Conservation (phyloP, 2,329 filamentous ascomycete genomes). For the Aspergillus fijiensis region DNA sequence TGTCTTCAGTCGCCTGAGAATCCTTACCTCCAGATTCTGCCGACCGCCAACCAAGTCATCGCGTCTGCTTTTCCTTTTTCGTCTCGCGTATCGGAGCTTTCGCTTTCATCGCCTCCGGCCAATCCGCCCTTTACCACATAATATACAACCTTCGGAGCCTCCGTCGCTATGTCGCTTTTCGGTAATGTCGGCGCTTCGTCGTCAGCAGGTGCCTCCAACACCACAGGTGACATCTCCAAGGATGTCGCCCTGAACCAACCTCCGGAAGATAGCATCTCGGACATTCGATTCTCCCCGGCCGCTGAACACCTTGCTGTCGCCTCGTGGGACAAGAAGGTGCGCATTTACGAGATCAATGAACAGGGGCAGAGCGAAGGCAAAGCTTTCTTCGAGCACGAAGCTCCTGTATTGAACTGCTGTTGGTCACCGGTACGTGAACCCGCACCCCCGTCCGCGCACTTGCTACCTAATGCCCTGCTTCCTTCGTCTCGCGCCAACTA, state of each 20-base stretch:
- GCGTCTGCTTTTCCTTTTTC: conserved; percentile 7
- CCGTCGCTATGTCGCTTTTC: conserved; percentile 49
- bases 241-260: conserved; percentile 77
- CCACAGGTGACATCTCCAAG: conserved; percentile 85
- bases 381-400: conserved; percentile 81
- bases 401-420: conserved; percentile 77
- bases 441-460: not conserved
- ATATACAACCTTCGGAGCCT: conserved; percentile 24
- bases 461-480: not conserved
- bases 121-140: conserved; percentile 1
- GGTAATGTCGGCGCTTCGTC: conserved; percentile 51
- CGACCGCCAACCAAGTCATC: not conserved
- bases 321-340: conserved; percentile 97
- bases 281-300: conserved; percentile 75
- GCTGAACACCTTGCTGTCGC: conserved; percentile 82
- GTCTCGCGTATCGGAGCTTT: conserved; percentile 2
- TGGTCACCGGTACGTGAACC: conserved; percentile 74
- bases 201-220: conserved; percentile 58
- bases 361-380: conserved; percentile 80
- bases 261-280: conserved; percentile 86
- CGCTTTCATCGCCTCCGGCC: not conserved
- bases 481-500: not conserved
- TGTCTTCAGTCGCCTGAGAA: not conserved
- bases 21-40: not conserved
- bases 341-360: conserved; percentile 86